Percentiles rank a stretch among this genome's conserved stretches.
These are phyloP conservation scores for Botrytis sinoallii DNA, from an alignment of 2,329 filamentous ascomycete species.

Conservation along the genomic window DNA sequence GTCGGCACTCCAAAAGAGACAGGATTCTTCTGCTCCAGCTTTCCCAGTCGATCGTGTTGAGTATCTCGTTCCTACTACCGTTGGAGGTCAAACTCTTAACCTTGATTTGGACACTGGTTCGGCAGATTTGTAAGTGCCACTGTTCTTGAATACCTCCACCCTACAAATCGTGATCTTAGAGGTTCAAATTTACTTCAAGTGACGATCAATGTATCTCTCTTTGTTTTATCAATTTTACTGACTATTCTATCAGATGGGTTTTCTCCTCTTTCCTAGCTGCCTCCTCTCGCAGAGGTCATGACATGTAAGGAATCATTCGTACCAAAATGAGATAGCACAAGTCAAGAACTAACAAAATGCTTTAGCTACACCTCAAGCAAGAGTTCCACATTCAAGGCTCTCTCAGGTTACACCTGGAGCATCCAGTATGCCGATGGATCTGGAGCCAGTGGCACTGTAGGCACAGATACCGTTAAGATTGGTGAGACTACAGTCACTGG, in stretches of 20 bases:
- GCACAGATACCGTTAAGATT: conserved; percentile 38
- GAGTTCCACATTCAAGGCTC: conserved; percentile 30
- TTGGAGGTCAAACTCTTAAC: conserved; percentile 36
- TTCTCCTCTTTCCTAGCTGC: conserved; percentile 33
- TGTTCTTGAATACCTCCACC: not conserved
- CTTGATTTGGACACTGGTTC: conserved; percentile 37
- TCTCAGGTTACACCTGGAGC: conserved; percentile 33
- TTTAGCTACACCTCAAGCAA: conserved; percentile 29
- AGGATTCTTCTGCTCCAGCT: conserved; percentile 33
- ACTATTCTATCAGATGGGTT: conserved; percentile 28
- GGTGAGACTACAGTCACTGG: conserved; percentile 35
- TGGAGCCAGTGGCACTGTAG: conserved; percentile 36
- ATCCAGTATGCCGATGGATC: conserved; percentile 40
- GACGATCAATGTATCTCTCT: not conserved
- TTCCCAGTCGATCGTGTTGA: conserved; percentile 28
- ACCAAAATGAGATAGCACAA: not conserved
- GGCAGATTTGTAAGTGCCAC: conserved; percentile 35
- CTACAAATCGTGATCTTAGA: not conserved
- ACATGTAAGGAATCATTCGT: not conserved
- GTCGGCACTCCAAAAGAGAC: conserved; percentile 31
- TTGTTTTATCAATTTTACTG: not conserved
- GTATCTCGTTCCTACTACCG: conserved; percentile 31
- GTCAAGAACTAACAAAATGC: conserved; percentile 22
- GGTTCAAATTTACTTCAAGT: not conserved
- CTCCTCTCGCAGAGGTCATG: conserved; percentile 15